A percentile compares a stretch with the other conserved stretches of the same genome.
Evolutionary conservation across 2,329 filamentous ascomycete genomes (phyloP).

Genomic region (Ophiostoma sp.): DNA sequence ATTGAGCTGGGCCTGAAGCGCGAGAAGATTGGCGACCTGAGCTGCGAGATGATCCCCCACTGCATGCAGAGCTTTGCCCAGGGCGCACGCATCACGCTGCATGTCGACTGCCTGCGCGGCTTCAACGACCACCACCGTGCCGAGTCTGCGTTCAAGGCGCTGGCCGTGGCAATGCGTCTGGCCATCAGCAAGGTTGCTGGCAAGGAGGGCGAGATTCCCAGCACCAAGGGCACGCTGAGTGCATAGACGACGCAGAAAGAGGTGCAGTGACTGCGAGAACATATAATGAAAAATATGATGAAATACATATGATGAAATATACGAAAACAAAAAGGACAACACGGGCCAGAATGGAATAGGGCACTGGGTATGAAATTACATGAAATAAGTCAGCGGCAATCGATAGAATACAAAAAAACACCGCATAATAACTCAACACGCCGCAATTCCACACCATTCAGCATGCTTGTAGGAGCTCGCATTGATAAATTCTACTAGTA

Average conservation of each 20-base stretch:
- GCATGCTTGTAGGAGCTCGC: not conserved
- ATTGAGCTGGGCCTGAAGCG: slow-evolving; percentile 78
- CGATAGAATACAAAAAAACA: not conserved
- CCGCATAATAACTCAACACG: not conserved
- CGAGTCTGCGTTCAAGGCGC: slow-evolving; percentile 94
- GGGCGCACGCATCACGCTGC: slow-evolving; percentile 82
- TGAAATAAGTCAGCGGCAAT: not conserved
- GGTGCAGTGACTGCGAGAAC: not conserved
- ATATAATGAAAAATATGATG: slow-evolving; percentile 2
- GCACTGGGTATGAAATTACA: not conserved
- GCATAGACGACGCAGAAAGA: slow-evolving; percentile 37
- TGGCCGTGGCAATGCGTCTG: slow-evolving; percentile 76
- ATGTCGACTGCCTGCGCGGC: slow-evolving; percentile 86
- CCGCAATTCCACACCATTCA: not conserved
- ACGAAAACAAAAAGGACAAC: slow-evolving; percentile 23
- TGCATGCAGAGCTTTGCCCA: slow-evolving; percentile 92
- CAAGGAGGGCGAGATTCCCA: slow-evolving; percentile 86
- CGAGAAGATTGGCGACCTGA: slow-evolving; percentile 90
- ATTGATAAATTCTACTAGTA: not conserved
- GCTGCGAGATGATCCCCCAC: slow-evolving; percentile 95
- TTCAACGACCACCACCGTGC: slow-evolving; percentile 94
- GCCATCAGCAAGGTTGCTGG: slow-evolving; percentile 71
- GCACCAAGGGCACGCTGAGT: slow-evolving; percentile 87
- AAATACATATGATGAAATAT: not conserved
- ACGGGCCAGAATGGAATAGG: not conserved